Conservation (phyloP, 2,329 filamentous ascomycete species). For the Cercospora sp. region DNA sequence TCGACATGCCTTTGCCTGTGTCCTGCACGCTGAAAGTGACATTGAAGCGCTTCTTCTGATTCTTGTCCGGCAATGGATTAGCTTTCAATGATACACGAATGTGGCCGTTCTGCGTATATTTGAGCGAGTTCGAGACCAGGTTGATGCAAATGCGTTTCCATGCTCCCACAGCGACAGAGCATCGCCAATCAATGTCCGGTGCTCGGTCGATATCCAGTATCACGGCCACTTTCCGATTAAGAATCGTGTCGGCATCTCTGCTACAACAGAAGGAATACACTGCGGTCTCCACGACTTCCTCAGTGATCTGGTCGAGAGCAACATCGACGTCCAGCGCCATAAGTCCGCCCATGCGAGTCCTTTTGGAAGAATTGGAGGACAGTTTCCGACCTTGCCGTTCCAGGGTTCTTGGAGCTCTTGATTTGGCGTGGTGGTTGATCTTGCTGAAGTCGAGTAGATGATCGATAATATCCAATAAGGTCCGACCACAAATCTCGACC, state of each 20-base stretch:
- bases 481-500: conserved; percentile 53
- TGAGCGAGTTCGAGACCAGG: conserved; percentile 51
- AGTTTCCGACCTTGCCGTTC: conserved; percentile 16
- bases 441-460: conserved; percentile 49
- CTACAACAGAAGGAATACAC: conserved; percentile 38
- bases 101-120: conserved; percentile 48
- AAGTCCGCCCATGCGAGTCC: conserved; percentile 26
- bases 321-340: conserved; percentile 34
- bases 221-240: conserved; percentile 45
- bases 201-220: conserved; percentile 48
- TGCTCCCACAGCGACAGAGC: conserved; percentile 47
- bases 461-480: conserved; percentile 51
- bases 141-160: conserved; percentile 51
- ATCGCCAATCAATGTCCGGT: conserved; percentile 44
- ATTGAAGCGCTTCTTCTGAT: conserved; percentile 26
- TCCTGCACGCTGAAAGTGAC: conserved; percentile 53
- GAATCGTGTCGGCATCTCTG: conserved; percentile 25
- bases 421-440: conserved; percentile 42
- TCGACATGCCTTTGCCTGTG: conserved; percentile 65
- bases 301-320: conserved; percentile 50
- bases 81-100: conserved; percentile 40
- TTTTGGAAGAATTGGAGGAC: conserved; percentile 16
- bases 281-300: conserved; percentile 58
- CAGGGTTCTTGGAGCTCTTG: conserved; percentile 10
- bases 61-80: conserved; percentile 24